phyloP scores from a whole-genome alignment of 208 protist genomes.

The Trypanosoma cruzi region DNA sequence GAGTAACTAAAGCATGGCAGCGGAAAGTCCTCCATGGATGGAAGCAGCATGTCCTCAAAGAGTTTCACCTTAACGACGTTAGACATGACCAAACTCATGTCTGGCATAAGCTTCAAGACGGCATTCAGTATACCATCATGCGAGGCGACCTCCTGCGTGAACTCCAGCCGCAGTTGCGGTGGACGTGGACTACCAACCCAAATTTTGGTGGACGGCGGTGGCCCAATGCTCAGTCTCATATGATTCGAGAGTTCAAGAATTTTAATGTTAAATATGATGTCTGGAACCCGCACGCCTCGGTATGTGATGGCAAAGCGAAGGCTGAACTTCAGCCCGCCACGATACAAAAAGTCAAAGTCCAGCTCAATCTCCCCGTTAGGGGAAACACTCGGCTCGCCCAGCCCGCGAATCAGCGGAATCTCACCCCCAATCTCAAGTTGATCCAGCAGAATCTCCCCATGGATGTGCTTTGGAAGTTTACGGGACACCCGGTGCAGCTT shows the following conservation, averaged over 20 bases:
- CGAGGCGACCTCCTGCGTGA: constrained; percentile 79
- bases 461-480: constrained; percentile 56
- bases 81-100: constrained; percentile 69
- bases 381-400: constrained; percentile 54
- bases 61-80: constrained; percentile 70
- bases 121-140: constrained; percentile 69
- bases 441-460: constrained; percentile 71
- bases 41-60: constrained; percentile 87
- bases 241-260: constrained; percentile 78
- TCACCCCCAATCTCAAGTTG: constrained; percentile 70
- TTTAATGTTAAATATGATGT: constrained; percentile 76
- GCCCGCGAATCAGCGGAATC: constrained; percentile 71
- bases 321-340: constrained; percentile 66
- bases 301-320: constrained; percentile 74
- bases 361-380: constrained; percentile 72
- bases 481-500: constrained; percentile 71
- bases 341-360: constrained; percentile 87
- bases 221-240: constrained; percentile 68
- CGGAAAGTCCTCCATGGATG: constrained; percentile 85
- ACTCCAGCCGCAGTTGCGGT: constrained; percentile 73
- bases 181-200: constrained; percentile 61
- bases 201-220: constrained; percentile 76
- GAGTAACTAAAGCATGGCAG: constrained; percentile 43
- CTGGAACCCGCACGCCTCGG: constrained; percentile 60
- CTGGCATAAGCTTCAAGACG: constrained; percentile 66